These are phyloP conservation scores for Fusarium brachygibbosum DNA, from an alignment of 2,329 filamentous ascomycete genomes.

Conservation along the genomic window DNA sequence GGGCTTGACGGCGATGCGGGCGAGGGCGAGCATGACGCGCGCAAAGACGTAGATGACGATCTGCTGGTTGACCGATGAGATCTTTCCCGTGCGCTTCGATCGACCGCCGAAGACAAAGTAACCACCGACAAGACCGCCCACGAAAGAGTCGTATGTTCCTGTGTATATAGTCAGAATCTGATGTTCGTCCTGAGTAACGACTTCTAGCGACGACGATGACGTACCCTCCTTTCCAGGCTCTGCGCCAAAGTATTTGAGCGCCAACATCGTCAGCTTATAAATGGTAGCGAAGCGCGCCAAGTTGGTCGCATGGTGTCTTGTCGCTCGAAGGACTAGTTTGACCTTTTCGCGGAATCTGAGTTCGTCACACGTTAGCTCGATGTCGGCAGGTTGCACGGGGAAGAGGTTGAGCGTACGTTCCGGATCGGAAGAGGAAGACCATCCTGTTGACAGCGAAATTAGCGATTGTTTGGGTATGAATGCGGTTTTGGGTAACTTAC, in stretches of 20 bases:
- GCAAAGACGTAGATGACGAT: constrained; percentile 99
- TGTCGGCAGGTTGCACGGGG: neutral
- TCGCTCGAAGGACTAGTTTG: constrained; percentile 84
- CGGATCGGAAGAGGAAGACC: constrained; percentile 96
- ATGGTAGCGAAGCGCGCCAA: constrained; percentile 90
- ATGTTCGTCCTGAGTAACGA: neutral
- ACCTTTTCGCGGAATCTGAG: constrained; percentile 79
- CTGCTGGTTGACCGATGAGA: constrained; percentile 90
- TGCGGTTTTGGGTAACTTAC: constrained; percentile 52
- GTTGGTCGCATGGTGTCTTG: constrained; percentile 90
- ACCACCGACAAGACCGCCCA: constrained; percentile 88
- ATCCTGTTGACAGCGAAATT: constrained; percentile 69
- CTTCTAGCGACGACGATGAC: constrained; percentile 45
- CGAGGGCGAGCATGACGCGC: constrained; percentile 85
- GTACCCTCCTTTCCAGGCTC: constrained; percentile 71
- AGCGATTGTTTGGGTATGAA: constrained; percentile 23
- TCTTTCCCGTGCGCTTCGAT: constrained; percentile 72
- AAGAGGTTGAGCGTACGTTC: constrained; percentile 71
- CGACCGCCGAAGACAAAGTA: constrained; percentile 89
- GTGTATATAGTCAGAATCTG: constrained; percentile 35
- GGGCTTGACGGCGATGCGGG: constrained; percentile 83
- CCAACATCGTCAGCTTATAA: constrained; percentile 87
- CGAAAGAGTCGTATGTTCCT: constrained; percentile 84
- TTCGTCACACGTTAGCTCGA: constrained; percentile 34
- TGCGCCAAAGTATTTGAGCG: constrained; percentile 73